phyloP scores from a whole-genome alignment of 352 stramenopile genomes.

The Globisporangium polare region DNA sequence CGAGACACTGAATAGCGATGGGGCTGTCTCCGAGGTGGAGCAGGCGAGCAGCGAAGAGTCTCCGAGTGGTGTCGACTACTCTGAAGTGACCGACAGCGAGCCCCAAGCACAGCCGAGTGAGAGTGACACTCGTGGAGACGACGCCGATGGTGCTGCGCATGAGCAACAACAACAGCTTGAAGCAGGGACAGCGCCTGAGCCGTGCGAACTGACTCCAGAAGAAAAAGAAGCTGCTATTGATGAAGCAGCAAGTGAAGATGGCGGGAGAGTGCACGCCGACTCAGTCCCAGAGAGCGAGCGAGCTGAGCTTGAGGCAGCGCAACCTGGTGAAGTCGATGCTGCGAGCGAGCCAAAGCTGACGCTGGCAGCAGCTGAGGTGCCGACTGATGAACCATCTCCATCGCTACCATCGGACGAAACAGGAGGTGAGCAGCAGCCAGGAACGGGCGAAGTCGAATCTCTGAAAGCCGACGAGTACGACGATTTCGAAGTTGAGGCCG shows the following conservation, averaged over 20 bases:
- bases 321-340: not conserved
- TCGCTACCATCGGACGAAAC: not conserved
- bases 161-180: not conserved
- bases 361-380: not conserved
- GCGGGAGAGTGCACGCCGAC: not conserved
- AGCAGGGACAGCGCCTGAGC: not conserved
- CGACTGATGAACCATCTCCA: not conserved
- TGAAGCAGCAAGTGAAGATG: not conserved
- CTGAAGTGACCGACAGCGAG: not conserved
- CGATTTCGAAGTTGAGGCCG: slow-evolving; percentile 7
- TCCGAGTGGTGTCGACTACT: not conserved
- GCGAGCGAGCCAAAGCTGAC: not conserved
- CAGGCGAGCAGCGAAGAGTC: not conserved
- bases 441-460: not conserved
- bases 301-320: not conserved
- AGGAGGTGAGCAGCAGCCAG: not conserved
- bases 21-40: not conserved
- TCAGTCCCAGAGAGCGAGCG: not conserved
- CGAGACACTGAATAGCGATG: not conserved
- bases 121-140: not conserved
- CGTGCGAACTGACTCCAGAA: not conserved
- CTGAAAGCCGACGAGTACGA: slow-evolving; percentile 4
- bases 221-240: not conserved
- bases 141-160: not conserved
- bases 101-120: too few relatives aligned